Base-by-base conservation (phyloP, 2,329 filamentous ascomycete species). In the Ceratocystis albifundus region DNA sequence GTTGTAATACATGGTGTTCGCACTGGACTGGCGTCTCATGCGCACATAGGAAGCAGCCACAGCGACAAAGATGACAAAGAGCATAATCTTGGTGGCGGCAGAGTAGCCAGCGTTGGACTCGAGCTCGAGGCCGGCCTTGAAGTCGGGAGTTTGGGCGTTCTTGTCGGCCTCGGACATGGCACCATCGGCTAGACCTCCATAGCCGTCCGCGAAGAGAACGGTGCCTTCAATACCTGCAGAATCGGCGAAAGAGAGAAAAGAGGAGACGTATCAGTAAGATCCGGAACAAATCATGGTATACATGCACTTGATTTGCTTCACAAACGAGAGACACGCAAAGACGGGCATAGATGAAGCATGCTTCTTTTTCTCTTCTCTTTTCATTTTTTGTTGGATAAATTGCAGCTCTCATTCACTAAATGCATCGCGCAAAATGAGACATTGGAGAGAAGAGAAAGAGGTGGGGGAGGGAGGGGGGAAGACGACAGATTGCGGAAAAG, bases 121-220 rank as follows among this genome's bases (percentile, higher is more conserved):
- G 53, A 25, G 7, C 8, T 36, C 46, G 30, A 64, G 45, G n/a
- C 17, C 4, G 46, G 45, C 46, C 28, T 55, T 55, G 62, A 64
- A 53, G 62, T 30, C 30, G 22, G 64, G 65, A 44, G 50, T 48
- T 44, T 68, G 61, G 36, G 22, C 17, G 45, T 44, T 53, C 67
- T 68, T 66, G n/a, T 64, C 53, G 41, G 61, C 45, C 28, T 68
- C 67, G 64, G 67, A 20, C 22, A 68, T 64, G 61, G 67, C 64
- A 55, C 67, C 67, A 53, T 68, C 67, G 44, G 61, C 64, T 20
- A 66, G 30, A 41, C 61, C 41, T 10, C 67, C 67, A 53, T 64
- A 68, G 50, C 64, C 64, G 15, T 61, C 45, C n/a, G 64, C 64
- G 61, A 68, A 68, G 59, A 66, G 41, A 44, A 64, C 50, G 50